Evolutionary conservation across 805 yeast species (phyloP).

Genomic region (Candida cerambycidarum): DNA sequence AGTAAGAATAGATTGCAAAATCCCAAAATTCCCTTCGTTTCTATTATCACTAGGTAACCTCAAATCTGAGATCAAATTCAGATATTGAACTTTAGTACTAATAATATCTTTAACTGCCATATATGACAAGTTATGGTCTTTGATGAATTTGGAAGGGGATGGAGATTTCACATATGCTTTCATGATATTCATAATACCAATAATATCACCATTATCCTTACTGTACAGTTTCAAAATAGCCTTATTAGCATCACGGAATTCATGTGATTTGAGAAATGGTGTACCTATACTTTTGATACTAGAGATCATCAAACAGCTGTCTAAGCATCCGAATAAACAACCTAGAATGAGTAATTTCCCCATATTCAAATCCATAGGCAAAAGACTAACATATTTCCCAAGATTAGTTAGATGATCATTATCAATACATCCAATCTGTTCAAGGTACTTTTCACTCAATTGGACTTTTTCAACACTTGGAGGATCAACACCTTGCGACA

Average conservation of each 20-base stretch:
- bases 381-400: constrained; percentile 74
- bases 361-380: constrained; percentile 84
- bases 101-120: constrained; percentile 67
- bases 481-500: constrained; percentile 77
- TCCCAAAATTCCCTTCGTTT: constrained; percentile 48
- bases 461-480: constrained; percentile 58
- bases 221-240: constrained; percentile 37
- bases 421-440: constrained; percentile 71
- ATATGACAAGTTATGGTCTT: constrained; percentile 60
- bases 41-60: constrained; percentile 62
- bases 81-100: constrained; percentile 68
- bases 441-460: constrained; percentile 51
- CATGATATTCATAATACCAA: constrained; percentile 63
- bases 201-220: constrained; percentile 69
- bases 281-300: constrained; percentile 70
- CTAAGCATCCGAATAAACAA: constrained; percentile 79
- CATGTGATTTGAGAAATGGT: constrained; percentile 66
- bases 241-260: constrained; percentile 65
- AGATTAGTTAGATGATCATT: constrained; percentile 59
- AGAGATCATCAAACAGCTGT: constrained; percentile 75
- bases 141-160: constrained; percentile 37
- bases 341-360: constrained; percentile 82
- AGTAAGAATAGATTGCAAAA: constrained; percentile 67
- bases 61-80: constrained; percentile 69
- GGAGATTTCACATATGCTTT: constrained; percentile 41